A percentile compares a stretch with the other conserved stretches of the same genome.
These are phyloP conservation scores for Podila minutissima DNA, from an alignment of 192 early-diverging fungal species.

Conservation along the genomic window DNA sequence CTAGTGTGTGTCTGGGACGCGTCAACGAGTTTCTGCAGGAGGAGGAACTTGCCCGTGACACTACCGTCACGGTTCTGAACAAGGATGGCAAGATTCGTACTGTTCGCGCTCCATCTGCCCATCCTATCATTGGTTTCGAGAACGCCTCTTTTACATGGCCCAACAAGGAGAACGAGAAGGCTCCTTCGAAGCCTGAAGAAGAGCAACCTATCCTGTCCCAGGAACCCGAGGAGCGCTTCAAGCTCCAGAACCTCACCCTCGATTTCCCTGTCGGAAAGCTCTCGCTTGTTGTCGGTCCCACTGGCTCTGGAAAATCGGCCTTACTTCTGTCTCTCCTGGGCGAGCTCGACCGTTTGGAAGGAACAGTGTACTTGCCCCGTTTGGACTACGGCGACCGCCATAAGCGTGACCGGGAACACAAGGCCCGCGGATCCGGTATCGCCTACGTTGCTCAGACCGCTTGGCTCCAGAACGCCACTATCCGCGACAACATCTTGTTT, in stretches of 20 bases:
- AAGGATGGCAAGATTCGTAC: constrained; percentile 16
- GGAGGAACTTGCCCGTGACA: constrained; percentile 66
- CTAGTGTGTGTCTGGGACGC: constrained; percentile 67
- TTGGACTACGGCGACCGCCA: constrained; percentile 25
- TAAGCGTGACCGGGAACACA: background rate
- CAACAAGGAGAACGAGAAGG: constrained; percentile 45
- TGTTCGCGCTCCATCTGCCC: background rate
- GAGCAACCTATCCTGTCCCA: constrained; percentile 13
- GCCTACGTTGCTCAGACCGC: constrained; percentile 87
- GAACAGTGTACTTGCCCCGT: constrained; percentile 55
- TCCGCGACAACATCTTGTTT: constrained; percentile 87
- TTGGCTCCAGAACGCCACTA: constrained; percentile 77
- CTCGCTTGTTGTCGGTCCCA: constrained; percentile 84
- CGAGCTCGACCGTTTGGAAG: constrained; percentile 70
- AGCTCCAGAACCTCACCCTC: constrained; percentile 71
- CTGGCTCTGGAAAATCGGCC: constrained; percentile 89
- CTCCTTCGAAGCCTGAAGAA: constrained; percentile 9
- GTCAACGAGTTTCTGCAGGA: constrained; percentile 81
- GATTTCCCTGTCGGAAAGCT: constrained; percentile 77
- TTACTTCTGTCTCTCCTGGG: constrained; percentile 84
- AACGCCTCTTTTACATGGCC: constrained; percentile 75
- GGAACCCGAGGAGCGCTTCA: constrained; percentile 51
- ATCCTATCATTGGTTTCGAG: constrained; percentile 68
- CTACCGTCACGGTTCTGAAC: constrained; percentile 3
- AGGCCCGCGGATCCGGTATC: constrained; percentile 60